Base-by-base conservation (phyloP, 495 filamentous ascomycete genomes). In the Podospora appendiculata region DNA sequence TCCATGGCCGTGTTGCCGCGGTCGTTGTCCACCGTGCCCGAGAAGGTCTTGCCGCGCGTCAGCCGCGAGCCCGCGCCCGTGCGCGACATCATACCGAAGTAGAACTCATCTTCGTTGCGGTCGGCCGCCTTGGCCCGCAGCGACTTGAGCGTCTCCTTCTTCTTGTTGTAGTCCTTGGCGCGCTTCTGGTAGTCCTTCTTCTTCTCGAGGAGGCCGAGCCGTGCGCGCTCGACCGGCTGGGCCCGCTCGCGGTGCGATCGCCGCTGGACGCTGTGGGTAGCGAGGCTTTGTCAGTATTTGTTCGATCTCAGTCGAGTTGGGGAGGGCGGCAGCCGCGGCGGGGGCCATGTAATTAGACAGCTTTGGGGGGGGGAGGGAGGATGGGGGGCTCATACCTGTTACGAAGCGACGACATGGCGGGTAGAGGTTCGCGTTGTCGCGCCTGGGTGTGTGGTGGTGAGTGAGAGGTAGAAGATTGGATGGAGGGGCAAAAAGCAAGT, bases 101-200 rank as follows among this genome's bases (percentile, higher is more conserved):
- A 84, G 75, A 97, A 98, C 69, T 96, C 90, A 81, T 98, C 93
- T 40, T 91, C 89, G 68, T 98, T 97, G 56, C 89, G 85, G 41
- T 93, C 83, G 51, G 80, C 76, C 18, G 86, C 92, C 70, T 95
- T 96, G 54, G 85, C 77, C 57, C 83, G 78, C 14, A 98, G 82
- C 3, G 80, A 77, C 64, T 86, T 85, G 41, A 96, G 75, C 32
- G 85, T 82, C n/a, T 73, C 72, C 65, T 94, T 86, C 66, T 98
- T 97, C 58, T 70, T 70, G 63, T 89, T 90, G 80, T 87, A 89
- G 75, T 96, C 90, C 66, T 81, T 80, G 4, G 93, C 87, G 51
- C 93, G 90, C 55, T 91, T 85, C 41, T 86, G 84, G 77, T 97
- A 98, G 75, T 98, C 93, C 63, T 68, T 67, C 41, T 67, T 60